Conservation (phyloP, 208 protist genomes). For the Leishmania major region DNA sequence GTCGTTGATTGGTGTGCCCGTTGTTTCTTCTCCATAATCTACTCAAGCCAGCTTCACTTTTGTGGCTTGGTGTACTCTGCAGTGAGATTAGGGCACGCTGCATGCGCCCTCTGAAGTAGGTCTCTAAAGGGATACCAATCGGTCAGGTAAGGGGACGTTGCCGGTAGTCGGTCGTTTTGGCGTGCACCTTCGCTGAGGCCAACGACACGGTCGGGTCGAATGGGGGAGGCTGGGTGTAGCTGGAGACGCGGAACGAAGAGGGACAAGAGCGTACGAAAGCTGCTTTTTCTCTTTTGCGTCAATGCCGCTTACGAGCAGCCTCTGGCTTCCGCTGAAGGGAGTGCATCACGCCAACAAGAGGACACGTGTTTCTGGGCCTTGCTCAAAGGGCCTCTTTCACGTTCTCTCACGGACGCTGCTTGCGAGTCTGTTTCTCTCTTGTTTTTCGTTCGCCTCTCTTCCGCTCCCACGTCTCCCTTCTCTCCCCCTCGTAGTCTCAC, state of each 20-base stretch:
- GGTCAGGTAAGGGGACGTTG: not conserved
- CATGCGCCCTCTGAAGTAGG: not conserved
- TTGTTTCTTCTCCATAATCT: not conserved
- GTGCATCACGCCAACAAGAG: not conserved
- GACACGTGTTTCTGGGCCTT: not conserved
- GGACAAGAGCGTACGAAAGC: not conserved
- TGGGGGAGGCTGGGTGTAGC: not conserved
- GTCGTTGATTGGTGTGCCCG: not conserved
- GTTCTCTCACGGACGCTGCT: not conserved
- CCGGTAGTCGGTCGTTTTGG: not conserved
- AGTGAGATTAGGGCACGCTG: not conserved
- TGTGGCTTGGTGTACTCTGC: not conserved
- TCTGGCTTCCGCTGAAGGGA: not conserved
- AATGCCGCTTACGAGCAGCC: not conserved
- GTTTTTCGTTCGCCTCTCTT: not conserved
- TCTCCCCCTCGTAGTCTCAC: no score
- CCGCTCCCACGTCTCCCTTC: not conserved
- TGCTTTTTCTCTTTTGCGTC: not conserved
- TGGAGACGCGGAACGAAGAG: not conserved
- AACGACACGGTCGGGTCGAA: not conserved
- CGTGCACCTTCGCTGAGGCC: not conserved
- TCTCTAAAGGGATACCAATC: not conserved
- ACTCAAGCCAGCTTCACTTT: not conserved
- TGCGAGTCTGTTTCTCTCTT: not conserved
- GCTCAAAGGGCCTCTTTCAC: not conserved